Evolutionary conservation across 352 stramenopile genomes (phyloP).

Genomic region (Phytophthora cactorum): DNA sequence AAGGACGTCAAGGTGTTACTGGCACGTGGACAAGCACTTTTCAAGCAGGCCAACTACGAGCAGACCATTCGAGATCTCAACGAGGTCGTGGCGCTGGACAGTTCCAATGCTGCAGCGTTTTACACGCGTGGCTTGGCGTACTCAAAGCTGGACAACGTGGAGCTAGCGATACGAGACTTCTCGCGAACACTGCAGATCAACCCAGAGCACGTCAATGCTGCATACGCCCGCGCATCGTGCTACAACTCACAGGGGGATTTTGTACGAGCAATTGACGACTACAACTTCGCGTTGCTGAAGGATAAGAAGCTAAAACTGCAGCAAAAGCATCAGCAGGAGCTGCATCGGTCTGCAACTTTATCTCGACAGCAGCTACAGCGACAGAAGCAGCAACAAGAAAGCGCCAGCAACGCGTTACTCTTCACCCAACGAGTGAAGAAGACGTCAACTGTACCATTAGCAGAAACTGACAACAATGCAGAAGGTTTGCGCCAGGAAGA

Average conservation of each 20-base stretch:
- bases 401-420: constrained; percentile 15
- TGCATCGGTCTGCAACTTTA: constrained; percentile 31
- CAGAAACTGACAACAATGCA: constrained; percentile 28
- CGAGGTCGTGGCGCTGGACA: constrained; percentile 53
- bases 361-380: constrained; percentile 31
- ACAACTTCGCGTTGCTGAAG: constrained; percentile 87
- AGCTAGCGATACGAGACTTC: constrained; percentile 86
- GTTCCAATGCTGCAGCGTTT: constrained; percentile 51
- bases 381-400: constrained; percentile 37
- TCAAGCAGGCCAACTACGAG: constrained; percentile 74
- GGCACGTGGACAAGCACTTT: constrained; percentile 73
- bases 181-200: constrained; percentile 72
- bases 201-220: constrained; percentile 89
- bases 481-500: constrained; percentile 18
- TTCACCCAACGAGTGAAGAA: constrained; percentile 25
- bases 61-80: constrained; percentile 67
- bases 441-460: background rate
- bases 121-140: constrained; percentile 81
- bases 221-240: constrained; percentile 85
- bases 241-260: constrained; percentile 90
- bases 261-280: constrained; percentile 88
- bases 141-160: constrained; percentile 70
- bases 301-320: constrained; percentile 70
- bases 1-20: constrained; percentile 73
- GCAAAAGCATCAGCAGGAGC: constrained; percentile 40